A percentile compares a stretch with the other conserved stretches of the same genome.
phyloP scores from a whole-genome alignment of 2,329 filamentous ascomycete species.

The Drechslerella coelobrocha region DNA sequence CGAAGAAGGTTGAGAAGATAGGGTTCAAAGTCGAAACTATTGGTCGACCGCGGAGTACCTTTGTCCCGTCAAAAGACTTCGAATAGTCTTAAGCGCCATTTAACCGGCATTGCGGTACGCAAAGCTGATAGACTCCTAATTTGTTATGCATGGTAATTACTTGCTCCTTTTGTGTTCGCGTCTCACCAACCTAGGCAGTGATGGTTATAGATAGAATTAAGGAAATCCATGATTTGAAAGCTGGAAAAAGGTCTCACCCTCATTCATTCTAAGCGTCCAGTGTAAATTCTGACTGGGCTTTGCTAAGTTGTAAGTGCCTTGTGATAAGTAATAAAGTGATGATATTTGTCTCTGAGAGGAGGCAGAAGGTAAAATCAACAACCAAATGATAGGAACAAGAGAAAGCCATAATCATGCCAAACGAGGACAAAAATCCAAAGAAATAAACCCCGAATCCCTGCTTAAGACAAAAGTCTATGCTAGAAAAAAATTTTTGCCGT shows the following conservation, averaged over 20 bases:
- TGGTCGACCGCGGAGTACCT: constrained; percentile 52
- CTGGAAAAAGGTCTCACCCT: too few relatives aligned
- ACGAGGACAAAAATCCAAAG: not conserved
- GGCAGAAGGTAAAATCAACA: not conserved
- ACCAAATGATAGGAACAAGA: not conserved
- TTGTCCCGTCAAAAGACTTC: constrained; percentile 40
- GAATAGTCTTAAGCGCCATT: constrained; percentile 9
- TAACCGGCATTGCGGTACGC: not conserved
- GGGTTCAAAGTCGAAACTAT: constrained; percentile 56
- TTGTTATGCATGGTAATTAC: not conserved
- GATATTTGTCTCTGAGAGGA: too few relatives aligned
- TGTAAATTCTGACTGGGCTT: too few relatives aligned
- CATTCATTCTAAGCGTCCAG: too few relatives aligned
- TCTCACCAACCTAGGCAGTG: too few relatives aligned
- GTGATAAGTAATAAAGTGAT: too few relatives aligned
- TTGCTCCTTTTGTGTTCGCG: not conserved
- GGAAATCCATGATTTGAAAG: too few relatives aligned
- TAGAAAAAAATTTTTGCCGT: constrained; percentile 11
- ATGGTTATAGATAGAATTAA: too few relatives aligned
- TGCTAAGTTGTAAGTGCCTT: too few relatives aligned
- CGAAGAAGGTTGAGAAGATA: constrained; percentile 53
- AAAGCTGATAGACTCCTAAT: constrained; percentile 1
- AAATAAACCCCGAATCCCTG: not conserved
- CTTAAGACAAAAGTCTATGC: constrained; percentile 1
- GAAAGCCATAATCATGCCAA: not conserved